Evolutionary conservation across 441 rosid species (phyloP), one percentile per base, ranked within the genome.

Genomic region (Rhodomyrtus psidioides): DNA sequence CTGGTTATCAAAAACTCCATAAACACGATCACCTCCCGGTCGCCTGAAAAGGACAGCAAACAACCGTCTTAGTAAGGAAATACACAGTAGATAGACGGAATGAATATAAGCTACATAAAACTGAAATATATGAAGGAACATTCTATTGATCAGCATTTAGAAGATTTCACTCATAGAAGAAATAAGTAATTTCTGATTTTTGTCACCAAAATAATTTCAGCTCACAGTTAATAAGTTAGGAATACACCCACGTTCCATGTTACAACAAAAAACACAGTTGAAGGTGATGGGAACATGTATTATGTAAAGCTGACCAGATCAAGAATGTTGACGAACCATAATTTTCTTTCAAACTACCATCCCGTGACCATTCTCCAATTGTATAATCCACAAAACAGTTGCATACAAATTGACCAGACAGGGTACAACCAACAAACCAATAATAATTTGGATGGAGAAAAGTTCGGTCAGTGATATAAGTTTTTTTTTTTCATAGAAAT

Each of bases 1-100:
- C 79, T 86, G 87, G 57, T 86, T 86, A 83, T 86, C 87, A 39
- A 86, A 85, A 70, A 86, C 87, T 82, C 84, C 81, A 30, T 86
- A 86, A n/a, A 86, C 53, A 49, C 84, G 84, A 62, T 86, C 87
- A 82, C 87, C 87, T 28, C 87, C 87, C 55, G 86, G 83, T 84
- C 86, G 81, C 83, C 86, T 84, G 86, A 84, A 84, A 53, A 28
- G 6, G 46, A 44, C 44, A 30, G 14, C 27, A 46, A 46, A 21
- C n/a, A n/a, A n/a, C n/a, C n/a, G n/a, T n/a, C n/a, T n/a, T n/a
- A n/a, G n/a, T n/a, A n/a, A n/a, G n/a, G n/a, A 24, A 46, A 62
- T 51, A 16, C 74, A 58, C 24, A 70, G 49, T 24, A 70, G 14
- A 39, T n/a, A 70, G n/a, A 70, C 1, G 14, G 79, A 34, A 70